These are phyloP conservation scores for Cryphonectria naterciae DNA, from an alignment of 2,329 filamentous ascomycete species.

Conservation along the genomic window DNA sequence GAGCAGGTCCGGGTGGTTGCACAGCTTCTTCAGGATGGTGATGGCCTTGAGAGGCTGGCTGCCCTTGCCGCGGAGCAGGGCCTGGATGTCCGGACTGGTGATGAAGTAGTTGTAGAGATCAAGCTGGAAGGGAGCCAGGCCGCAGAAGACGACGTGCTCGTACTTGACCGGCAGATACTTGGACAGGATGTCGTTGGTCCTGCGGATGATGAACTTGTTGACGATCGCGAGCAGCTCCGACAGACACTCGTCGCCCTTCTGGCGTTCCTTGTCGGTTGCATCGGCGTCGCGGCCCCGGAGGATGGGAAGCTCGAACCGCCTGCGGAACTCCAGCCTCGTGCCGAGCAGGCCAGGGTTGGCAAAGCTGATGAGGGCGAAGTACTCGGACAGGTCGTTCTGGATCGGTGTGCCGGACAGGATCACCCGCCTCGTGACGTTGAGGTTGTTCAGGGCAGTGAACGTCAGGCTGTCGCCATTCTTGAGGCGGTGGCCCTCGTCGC, in stretches of 20 bases:
- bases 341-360: conserved; percentile 93
- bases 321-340: conserved; percentile 87
- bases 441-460: conserved; percentile 84
- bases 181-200: conserved; percentile 96
- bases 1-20: conserved; percentile 94
- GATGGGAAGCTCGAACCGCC: conserved; percentile 92
- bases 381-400: conserved; percentile 97
- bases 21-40: conserved; percentile 94
- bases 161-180: conserved; percentile 99
- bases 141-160: conserved; percentile 98
- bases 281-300: conserved; percentile 88
- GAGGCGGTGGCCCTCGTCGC: conserved; percentile 93
- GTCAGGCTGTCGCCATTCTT: conserved; percentile 98
- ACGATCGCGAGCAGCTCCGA: conserved; percentile 80
- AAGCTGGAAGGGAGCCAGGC: conserved; percentile 87
- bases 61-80: conserved; percentile 86
- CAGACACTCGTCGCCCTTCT: conserved; percentile 82
- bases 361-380: conserved; percentile 94
- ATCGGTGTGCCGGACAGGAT: conserved; percentile 97
- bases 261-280: conserved; percentile 79
- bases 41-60: conserved; percentile 97
- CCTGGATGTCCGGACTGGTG: conserved; percentile 91
- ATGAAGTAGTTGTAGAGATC: conserved; percentile 98
- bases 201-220: conserved; percentile 97
- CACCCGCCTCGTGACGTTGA: conserved; percentile 89